These are phyloP conservation scores for Clohesyomyces aquaticus DNA, from an alignment of 495 filamentous ascomycete species.

Conservation along the genomic window DNA sequence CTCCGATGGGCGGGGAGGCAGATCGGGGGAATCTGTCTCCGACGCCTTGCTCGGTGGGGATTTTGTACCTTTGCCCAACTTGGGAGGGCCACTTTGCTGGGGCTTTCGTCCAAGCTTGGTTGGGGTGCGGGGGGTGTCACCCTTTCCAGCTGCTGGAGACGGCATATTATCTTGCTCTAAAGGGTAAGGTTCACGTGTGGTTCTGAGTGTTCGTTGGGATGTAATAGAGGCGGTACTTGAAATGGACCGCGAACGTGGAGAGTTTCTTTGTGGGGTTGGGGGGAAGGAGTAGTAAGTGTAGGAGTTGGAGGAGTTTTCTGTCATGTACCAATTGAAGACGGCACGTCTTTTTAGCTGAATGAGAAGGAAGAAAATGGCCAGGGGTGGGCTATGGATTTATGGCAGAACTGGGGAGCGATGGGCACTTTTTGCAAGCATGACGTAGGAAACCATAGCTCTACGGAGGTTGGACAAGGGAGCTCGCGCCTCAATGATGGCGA, in stretches of 20 bases:
- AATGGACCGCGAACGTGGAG: conserved; percentile 46
- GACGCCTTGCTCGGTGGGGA: conserved; percentile 38
- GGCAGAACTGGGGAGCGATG: conserved; percentile 8
- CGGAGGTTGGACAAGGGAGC: conserved; percentile 19
- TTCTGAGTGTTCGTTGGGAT: conserved; percentile 33
- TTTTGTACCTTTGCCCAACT: conserved; percentile 47
- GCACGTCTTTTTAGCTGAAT: conserved; percentile 27
- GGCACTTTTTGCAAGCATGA: conserved; percentile 29
- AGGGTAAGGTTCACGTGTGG: conserved; percentile 25
- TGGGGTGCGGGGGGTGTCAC: conserved; percentile 53
- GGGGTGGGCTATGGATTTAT: conserved; percentile 25
- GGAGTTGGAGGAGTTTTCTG: conserved; percentile 50
- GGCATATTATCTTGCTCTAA: conserved; percentile 48
- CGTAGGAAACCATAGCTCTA: conserved; percentile 29
- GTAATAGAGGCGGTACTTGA: conserved; percentile 44
- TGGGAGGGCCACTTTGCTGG: conserved; percentile 45
- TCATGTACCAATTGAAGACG: conserved; percentile 48
- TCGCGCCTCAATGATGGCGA: conserved; percentile 33
- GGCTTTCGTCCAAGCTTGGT: conserved; percentile 56
- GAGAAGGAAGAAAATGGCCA: neutral
- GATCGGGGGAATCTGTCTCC: conserved; percentile 44
- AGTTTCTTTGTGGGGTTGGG: conserved; percentile 52
- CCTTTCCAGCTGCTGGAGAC: conserved; percentile 55
- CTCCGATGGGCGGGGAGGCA: conserved; percentile 44
- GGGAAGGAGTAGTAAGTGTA: conserved; percentile 59